Percentiles rank a stretch among this genome's conserved stretches.
Conservation (phyloP, 1,284 basidiomycete genomes). For the Exobasidium cylindrosporum region DNA sequence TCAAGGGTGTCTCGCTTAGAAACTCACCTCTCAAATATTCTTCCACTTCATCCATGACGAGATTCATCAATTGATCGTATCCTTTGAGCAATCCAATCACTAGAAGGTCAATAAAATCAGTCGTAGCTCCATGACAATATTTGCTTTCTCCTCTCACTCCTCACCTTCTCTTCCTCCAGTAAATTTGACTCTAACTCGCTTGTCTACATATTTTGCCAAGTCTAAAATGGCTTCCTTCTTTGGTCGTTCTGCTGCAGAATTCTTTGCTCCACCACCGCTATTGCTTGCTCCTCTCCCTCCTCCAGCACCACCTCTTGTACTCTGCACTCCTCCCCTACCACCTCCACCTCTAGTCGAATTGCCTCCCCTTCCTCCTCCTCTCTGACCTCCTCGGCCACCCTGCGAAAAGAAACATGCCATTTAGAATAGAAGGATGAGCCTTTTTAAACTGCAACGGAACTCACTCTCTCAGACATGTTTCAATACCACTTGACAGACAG, state of each 20-base stretch:
- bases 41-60: slow-evolving; percentile 85
- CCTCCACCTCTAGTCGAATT: slow-evolving; percentile 4
- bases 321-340: slow-evolving; percentile 7
- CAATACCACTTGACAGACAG: too few species aligned
- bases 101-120: slow-evolving; percentile 56
- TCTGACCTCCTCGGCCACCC: slow-evolving; percentile 4
- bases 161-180: slow-evolving; percentile 90
- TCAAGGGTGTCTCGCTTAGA: neutral
- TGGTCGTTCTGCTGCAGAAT: slow-evolving; percentile 66
- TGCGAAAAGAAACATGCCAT: neutral
- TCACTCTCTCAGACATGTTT: slow-evolving; percentile 12
- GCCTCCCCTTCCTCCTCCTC: slow-evolving; percentile 13
- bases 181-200: slow-evolving; percentile 90
- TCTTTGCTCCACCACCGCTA: slow-evolving; percentile 11
- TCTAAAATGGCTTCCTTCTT: slow-evolving; percentile 94
- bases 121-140: neutral
- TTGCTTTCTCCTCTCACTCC: slow-evolving; percentile 21
- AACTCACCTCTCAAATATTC: slow-evolving; percentile 61
- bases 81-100: slow-evolving; percentile 91
- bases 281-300: slow-evolving; percentile 4
- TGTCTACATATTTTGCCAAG: slow-evolving; percentile 87
- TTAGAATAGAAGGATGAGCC: neutral
- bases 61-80: slow-evolving; percentile 92
- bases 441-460: neutral
- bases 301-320: slow-evolving; percentile 10